Conservation (phyloP, 2,329 filamentous ascomycete genomes). For the Apiospora sp. region DNA sequence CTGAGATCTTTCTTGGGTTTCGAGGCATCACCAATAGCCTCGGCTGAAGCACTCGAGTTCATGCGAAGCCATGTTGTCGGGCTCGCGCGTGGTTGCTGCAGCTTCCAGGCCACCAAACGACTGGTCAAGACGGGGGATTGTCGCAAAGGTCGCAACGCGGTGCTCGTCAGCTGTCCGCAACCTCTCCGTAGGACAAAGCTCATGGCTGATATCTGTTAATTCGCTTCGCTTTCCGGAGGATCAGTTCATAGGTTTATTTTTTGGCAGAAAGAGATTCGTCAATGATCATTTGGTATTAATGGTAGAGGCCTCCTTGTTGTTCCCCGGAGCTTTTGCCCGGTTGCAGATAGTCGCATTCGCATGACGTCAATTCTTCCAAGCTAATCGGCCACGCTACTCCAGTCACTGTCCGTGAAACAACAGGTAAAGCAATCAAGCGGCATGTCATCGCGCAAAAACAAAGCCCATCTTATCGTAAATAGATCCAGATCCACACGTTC, state of each 20-base stretch:
- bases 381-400: constrained; percentile 1
- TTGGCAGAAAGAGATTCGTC: not conserved
- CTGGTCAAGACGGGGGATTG: not conserved
- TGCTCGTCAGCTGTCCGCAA: constrained; percentile 13
- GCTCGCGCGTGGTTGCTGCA: not conserved
- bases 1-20: constrained; percentile 28
- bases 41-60: not conserved
- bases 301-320: constrained; percentile 4
- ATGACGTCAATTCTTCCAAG: constrained; percentile 14
- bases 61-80: constrained; percentile 30
- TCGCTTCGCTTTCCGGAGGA: not conserved
- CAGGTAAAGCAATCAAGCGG: not conserved
- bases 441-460: not conserved
- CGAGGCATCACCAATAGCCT: constrained; percentile 30
- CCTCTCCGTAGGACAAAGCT: constrained; percentile 14
- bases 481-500: not conserved
- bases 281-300: not conserved
- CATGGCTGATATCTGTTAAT: not conserved
- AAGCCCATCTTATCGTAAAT: not conserved
- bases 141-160: not conserved
- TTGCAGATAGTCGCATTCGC: constrained; percentile 10
- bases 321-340: constrained; percentile 12
- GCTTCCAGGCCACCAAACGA: not conserved
- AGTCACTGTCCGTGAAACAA: not conserved
- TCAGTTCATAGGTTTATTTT: not conserved